Percentiles rank a stretch among this genome's conserved stretches.
Conservation (phyloP, 306 rosid species). For the Prunus armeniaca region DNA sequence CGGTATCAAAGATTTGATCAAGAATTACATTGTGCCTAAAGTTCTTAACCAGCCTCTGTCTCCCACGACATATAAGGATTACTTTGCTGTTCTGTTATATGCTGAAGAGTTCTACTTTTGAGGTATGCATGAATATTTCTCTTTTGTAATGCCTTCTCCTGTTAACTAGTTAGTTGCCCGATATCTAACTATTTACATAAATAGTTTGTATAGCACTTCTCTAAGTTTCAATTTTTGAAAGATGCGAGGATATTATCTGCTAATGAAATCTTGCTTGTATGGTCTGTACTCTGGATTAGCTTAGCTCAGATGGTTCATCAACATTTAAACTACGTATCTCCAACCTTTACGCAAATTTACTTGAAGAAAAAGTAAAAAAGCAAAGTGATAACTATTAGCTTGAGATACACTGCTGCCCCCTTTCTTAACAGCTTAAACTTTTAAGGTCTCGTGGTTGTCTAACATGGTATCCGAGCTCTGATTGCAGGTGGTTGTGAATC, state of each 20-base stretch:
- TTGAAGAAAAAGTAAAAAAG: too few species aligned
- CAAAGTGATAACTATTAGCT: too few species aligned
- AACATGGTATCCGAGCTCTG: too few species aligned
- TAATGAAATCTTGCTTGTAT: too few species aligned
- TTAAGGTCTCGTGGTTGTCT: too few species aligned
- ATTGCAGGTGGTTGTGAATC: too few species aligned
- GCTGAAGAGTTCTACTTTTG: conserved; percentile 37
- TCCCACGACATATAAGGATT: conserved; percentile 29
- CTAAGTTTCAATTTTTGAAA: neutral
- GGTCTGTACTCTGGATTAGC: too few species aligned
- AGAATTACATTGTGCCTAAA: conserved; percentile 27
- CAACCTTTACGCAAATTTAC: too few species aligned
- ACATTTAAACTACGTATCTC: too few species aligned
- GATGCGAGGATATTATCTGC: neutral
- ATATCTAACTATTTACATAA: neutral
- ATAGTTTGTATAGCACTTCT: neutral
- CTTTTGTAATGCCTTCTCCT: neutral
- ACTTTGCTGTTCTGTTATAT: conserved; percentile 39
- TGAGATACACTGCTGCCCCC: too few species aligned
- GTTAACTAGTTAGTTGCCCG: neutral
- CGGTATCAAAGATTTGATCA: conserved; percentile 26
- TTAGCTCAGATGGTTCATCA: too few species aligned
- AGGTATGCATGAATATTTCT: conserved; percentile 20
- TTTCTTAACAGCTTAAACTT: too few species aligned
- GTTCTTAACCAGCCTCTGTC: conserved; percentile 27